A percentile compares a stretch with the other conserved stretches of the same genome.
phyloP scores from a whole-genome alignment of 2,329 filamentous ascomycete genomes.

The Cercospora brassicicola region DNA sequence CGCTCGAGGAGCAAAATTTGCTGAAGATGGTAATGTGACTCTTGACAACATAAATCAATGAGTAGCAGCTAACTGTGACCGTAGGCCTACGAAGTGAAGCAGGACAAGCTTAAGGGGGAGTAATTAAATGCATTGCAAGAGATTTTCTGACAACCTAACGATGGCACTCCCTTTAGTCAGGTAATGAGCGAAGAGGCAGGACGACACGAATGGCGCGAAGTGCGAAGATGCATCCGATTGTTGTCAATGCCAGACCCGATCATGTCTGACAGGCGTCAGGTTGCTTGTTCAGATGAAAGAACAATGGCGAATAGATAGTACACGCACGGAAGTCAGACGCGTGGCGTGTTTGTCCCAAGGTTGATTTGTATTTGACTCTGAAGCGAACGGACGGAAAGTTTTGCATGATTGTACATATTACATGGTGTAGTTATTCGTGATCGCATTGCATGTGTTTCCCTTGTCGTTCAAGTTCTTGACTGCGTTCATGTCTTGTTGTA shows the following conservation, averaged over 20 bases:
- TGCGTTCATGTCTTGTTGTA: not conserved
- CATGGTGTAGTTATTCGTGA: not conserved
- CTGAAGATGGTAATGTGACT: slow-evolving; percentile 54
- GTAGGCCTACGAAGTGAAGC: slow-evolving; percentile 47
- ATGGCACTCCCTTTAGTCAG: not conserved
- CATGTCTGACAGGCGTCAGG: not conserved
- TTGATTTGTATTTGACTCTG: not conserved
- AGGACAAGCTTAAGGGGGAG: slow-evolving; percentile 67
- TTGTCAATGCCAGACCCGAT: not conserved
- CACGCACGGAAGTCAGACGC: not conserved
- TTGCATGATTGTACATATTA: slow-evolving; percentile 11
- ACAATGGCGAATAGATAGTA: not conserved
- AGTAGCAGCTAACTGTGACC: not conserved
- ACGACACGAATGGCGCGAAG: not conserved
- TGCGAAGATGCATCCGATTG: not conserved
- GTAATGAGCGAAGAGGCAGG: not conserved
- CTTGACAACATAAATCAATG: too few species aligned
- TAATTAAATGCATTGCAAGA: slow-evolving; percentile 36
- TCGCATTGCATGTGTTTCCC: not conserved
- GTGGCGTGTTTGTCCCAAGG: not conserved
- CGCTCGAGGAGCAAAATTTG: slow-evolving; percentile 89
- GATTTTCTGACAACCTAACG: not conserved
- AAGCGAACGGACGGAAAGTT: not conserved
- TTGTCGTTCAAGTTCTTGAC: not conserved
- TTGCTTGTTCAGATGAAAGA: not conserved